Conservation (phyloP, 306 rosid species). For the Gastrolobium bilobum region DNA sequence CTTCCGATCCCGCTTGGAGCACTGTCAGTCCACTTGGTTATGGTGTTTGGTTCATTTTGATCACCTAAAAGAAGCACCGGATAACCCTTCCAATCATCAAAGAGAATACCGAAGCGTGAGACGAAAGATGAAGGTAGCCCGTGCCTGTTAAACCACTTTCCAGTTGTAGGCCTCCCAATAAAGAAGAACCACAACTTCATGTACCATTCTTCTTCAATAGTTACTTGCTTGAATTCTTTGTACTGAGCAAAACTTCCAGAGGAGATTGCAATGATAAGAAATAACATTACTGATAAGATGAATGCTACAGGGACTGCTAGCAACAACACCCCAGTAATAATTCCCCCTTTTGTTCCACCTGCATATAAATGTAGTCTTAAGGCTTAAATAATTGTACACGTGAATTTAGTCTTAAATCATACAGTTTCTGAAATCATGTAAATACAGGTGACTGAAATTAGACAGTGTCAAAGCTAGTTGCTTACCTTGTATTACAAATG, state of each 20-base stretch:
- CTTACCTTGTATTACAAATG: constrained; percentile 64
- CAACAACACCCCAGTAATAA: constrained; percentile 66
- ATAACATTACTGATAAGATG: constrained; percentile 60
- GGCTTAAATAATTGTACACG: background rate
- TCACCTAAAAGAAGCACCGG: constrained; percentile 53
- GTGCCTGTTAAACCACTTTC: constrained; percentile 71
- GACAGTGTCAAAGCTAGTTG: background rate
- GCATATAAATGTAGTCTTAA: constrained; percentile 45
- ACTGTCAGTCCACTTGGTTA: constrained; percentile 55
- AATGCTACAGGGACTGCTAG: constrained; percentile 71
- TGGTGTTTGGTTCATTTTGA: constrained; percentile 58
- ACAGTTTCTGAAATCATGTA: constrained; percentile 20
- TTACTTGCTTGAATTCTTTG: constrained; percentile 57
- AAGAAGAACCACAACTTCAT: constrained; percentile 55
- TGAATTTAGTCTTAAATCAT: constrained; percentile 32
- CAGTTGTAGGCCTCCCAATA: constrained; percentile 56
- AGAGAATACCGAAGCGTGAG: constrained; percentile 65
- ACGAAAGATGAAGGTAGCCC: constrained; percentile 64
- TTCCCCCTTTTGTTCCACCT: constrained; percentile 73
- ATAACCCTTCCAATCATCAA: constrained; percentile 63
- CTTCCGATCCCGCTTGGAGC: constrained; percentile 55
- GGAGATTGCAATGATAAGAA: constrained; percentile 64
- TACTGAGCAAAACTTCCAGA: constrained; percentile 59
- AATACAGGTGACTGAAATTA: constrained; percentile 16
- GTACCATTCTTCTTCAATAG: constrained; percentile 54